These are phyloP conservation scores for Penicillium canescens DNA, from an alignment of 495 filamentous ascomycete genomes.

Conservation along the genomic window DNA sequence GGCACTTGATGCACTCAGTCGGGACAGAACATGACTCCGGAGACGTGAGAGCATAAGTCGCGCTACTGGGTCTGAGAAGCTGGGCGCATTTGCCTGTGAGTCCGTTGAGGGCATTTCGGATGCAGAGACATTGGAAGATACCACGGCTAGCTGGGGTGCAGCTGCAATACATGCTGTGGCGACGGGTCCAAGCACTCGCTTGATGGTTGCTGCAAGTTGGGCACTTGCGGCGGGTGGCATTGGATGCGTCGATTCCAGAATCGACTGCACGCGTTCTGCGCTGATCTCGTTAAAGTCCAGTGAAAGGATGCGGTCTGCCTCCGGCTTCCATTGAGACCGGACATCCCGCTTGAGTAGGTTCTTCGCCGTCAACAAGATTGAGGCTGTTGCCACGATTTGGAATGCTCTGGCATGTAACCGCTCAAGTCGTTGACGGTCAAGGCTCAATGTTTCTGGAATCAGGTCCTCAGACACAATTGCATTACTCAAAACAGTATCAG, in stretches of 20 bases:
- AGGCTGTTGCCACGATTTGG: conserved; percentile 75
- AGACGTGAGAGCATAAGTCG: conserved; percentile 76
- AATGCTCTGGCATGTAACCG: conserved; percentile 67
- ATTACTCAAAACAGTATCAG: conserved; percentile 63
- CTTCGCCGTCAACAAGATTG: conserved; percentile 87
- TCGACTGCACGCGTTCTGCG: conserved; percentile 67
- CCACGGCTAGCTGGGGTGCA: conserved; percentile 35
- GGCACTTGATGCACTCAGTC: conserved; percentile 73
- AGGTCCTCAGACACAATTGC: conserved; percentile 54
- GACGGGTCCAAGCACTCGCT: conserved; percentile 55
- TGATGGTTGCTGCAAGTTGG: conserved; percentile 48
- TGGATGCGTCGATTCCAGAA: conserved; percentile 75
- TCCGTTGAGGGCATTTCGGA: conserved; percentile 11
- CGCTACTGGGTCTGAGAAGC: conserved; percentile 75
- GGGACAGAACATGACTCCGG: conserved; percentile 69
- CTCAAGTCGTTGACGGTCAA: conserved; percentile 71
- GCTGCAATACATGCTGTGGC: conserved; percentile 39
- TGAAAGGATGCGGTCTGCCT: conserved; percentile 73
- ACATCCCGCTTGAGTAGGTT: conserved; percentile 93
- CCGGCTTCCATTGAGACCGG: conserved; percentile 82
- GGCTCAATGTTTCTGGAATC: conserved; percentile 81
- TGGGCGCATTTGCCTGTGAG: conserved; percentile 18
- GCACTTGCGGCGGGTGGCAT: conserved; percentile 63
- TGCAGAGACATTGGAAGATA: conserved; percentile 19
- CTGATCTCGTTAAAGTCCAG: conserved; percentile 56